These are phyloP conservation scores for Escallonia herrerae DNA, from an alignment of 129 eudicot species.

Conservation along the genomic window DNA sequence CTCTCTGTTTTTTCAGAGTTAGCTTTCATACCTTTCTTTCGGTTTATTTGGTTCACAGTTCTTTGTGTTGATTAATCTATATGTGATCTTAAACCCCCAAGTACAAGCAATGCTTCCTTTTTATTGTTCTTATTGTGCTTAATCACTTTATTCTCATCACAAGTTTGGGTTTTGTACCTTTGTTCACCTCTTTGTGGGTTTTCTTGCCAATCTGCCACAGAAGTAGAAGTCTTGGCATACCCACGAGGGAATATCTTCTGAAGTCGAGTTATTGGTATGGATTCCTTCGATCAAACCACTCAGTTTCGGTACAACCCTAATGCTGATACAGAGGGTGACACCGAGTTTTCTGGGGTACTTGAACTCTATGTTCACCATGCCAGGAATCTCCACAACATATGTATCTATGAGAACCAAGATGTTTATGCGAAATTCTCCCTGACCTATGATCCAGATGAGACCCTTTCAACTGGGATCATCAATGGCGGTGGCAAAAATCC, in stretches of 20 bases:
- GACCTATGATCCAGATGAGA: constrained; percentile 65
- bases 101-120: background rate
- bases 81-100: background rate
- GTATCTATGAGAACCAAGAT: constrained; percentile 97
- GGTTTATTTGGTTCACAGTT: constrained; percentile 9
- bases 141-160: background rate
- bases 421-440: constrained; percentile 86
- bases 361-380: constrained; percentile 89
- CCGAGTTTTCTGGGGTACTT: constrained; percentile 50
- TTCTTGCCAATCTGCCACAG: background rate
- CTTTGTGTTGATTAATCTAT: background rate
- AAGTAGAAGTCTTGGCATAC: background rate
- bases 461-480: constrained; percentile 65
- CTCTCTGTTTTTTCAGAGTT: constrained; percentile 1
- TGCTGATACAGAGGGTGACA: constrained; percentile 18
- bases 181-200: background rate
- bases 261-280: constrained; percentile 28
- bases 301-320: constrained; percentile 34
- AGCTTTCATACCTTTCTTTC: constrained; percentile 15
- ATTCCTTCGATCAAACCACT: constrained; percentile 35
- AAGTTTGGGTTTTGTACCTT: too few species aligned
- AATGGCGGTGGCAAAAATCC: constrained; percentile 96
- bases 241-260: background rate
- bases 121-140: background rate
- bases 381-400: constrained; percentile 85